Percentiles rank a stretch among this genome's conserved stretches.
These are phyloP conservation scores for Aureoboletus auriporus DNA, from an alignment of 768 basidiomycete species.

Conservation along the genomic window DNA sequence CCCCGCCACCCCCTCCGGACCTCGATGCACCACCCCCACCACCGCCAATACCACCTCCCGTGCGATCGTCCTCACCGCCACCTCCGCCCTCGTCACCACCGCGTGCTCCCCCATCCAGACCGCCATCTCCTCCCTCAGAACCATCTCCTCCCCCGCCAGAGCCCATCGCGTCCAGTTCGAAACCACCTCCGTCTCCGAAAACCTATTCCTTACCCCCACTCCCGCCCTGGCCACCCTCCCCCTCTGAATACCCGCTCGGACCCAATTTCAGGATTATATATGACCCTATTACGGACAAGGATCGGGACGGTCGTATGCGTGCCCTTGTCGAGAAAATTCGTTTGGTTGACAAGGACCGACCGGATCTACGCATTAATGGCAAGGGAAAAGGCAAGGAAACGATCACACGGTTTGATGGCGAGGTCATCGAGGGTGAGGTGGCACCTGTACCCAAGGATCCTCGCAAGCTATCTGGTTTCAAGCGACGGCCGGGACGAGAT, in stretches of 20 bases:
- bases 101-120: conserved; percentile 24
- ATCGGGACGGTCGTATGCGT: conserved; percentile 37
- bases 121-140: conserved; percentile 22
- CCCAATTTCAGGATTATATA: conserved; percentile 59
- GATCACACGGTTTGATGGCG: conserved; percentile 51
- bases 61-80: conserved; percentile 22
- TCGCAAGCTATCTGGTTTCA: conserved; percentile 40
- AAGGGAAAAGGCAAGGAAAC: conserved; percentile 64
- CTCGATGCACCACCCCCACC: conserved; percentile 23
- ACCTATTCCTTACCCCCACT: conserved; percentile 39
- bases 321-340: conserved; percentile 41
- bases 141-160: conserved; percentile 26
- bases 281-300: conserved; percentile 53
- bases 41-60: conserved; percentile 7
- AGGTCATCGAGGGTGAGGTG: conserved; percentile 43
- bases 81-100: conserved; percentile 24
- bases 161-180: conserved; percentile 27
- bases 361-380: conserved; percentile 46
- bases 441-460: conserved; percentile 50
- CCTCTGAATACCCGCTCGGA: conserved; percentile 43
- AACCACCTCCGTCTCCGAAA: conserved; percentile 25
- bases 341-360: conserved; percentile 26
- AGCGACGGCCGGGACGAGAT: conserved; percentile 30
- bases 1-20: conserved; percentile 28
- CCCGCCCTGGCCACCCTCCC: conserved; percentile 56